Evolutionary conservation across 371 early-diverging fungal species (phyloP).

Genomic region (Fennellomyces sp.): DNA sequence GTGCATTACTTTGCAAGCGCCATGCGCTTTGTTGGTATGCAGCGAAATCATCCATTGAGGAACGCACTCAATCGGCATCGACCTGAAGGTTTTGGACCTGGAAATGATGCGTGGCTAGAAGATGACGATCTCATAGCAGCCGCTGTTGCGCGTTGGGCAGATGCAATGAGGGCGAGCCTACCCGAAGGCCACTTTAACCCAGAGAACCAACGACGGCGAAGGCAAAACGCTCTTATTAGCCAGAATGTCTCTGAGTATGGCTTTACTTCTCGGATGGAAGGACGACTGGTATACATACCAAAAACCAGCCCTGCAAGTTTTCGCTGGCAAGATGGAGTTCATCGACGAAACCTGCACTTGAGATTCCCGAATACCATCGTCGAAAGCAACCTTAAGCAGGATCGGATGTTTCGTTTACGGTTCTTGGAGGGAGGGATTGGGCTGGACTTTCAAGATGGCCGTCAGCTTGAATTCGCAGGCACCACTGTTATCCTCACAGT

Average conservation of each 20-base stretch:
- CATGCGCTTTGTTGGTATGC: conserved; percentile 1
- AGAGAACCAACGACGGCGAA: neutral
- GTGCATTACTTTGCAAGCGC: neutral
- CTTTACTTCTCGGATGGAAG: neutral
- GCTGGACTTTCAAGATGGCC: neutral
- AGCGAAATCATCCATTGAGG: neutral
- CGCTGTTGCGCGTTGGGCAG: neutral
- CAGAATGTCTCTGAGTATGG: neutral
- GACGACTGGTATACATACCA: neutral
- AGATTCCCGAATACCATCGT: neutral
- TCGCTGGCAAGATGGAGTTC: neutral
- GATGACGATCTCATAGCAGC: neutral
- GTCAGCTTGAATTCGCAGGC: neutral
- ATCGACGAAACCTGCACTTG: neutral
- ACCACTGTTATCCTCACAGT: neutral
- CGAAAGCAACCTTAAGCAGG: neutral
- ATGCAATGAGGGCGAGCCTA: neutral
- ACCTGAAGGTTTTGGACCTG: neutral
- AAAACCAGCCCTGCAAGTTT: neutral
- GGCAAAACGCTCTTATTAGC: neutral
- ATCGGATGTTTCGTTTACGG: neutral
- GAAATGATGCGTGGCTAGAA: neutral
- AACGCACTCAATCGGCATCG: neutral
- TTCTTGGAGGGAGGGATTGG: neutral
- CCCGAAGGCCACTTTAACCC: neutral